Base-by-base conservation (phyloP, 345 rosid species). In the Dovyalis caffra region DNA sequence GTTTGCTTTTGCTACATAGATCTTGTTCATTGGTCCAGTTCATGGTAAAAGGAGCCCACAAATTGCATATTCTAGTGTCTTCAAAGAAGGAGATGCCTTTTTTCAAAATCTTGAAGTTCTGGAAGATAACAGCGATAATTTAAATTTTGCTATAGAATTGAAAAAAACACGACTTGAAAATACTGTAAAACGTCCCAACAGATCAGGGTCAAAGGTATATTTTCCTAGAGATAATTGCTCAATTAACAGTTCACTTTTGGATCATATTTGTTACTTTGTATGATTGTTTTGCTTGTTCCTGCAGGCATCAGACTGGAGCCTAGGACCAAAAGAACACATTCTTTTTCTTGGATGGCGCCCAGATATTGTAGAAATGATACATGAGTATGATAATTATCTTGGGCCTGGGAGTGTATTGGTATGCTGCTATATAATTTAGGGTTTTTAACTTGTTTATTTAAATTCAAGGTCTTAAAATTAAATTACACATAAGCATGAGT, bases 321-420 rank as follows among this genome's bases (percentile, higher is more conserved):
- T 70, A 67, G 99, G 98, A 82, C 98, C 98, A 23, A 91, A 78
- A 82, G 98, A 95, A 77, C 85, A 83, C 73, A 83, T 95, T 83
- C 90, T 95, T 72, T 73, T 95, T 77, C 96, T 95, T 73, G 99
- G 99, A 23, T 95, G 99, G 99, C 97, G 98, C 49, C 81, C 94
- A 23, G 97, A 90, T 81, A 87, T 93, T 82, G 86, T 84, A 51
- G 94, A 89, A 76, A 95, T 95, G 98, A 84, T 90, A 64, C 86
- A 91, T 70, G 99, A 95, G 87, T 92, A 92, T 84, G 94, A 91
- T 85, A 92, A 90, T 75, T 95, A 91, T 88, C 96, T 95, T 79
- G 98, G 99, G 74, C 94, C 98, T 67, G 94, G 99, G 73, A 95
- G 99, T 69, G 79, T 81, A 74, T 76, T 92, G 97, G 99, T 95